Base-by-base conservation (phyloP, 108 stramenopile genomes). In the Skeletonema costatum region DNA sequence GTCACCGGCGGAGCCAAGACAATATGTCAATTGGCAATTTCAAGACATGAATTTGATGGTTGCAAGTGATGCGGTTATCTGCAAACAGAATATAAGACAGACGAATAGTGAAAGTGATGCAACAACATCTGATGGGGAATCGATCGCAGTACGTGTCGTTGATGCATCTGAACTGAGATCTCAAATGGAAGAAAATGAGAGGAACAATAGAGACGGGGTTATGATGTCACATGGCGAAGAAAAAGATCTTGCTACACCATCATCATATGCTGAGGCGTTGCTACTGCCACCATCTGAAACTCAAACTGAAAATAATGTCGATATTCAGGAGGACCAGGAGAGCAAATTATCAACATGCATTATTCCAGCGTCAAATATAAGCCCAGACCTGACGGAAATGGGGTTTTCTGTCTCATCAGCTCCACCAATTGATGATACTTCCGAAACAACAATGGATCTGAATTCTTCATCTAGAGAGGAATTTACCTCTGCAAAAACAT, bases 11-110 rank as follows among this genome's bases (percentile, higher is more conserved):
- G 80, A 74, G 13, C 82, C 90, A 50, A 75, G 88, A 33, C 88
- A 92, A 71, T 95, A 92, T 60, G 32, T 90, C 0, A 42, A 82
- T 35, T 95, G 92, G 92, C 86, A 89, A 36, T 95, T 92, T 81
- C 80, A 85, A n/a, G 89, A 87, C 32, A 81, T 89, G 79, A 87
- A 92, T 17, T 62, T 92, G 33, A 77, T 92, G 30, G 86, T 95
- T 5, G 92, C 89, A 12, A 89, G 89, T 56, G 92, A 95, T 85
- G 90, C 89, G 7, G 46, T 90, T 0, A 78, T 90, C 16, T 86
- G 81, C 38, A 75, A 77, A 9, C 44, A 65, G 12, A 53, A 32
- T 14, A 36, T 29, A 12, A 68, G 75, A 50, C 13, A 30, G 31
- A 32, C 10, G 21, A 36, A 5, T 38, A 11, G 7, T 35, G 66